Percentiles rank a stretch among this genome's conserved stretches.
Evolutionary conservation across 202 grass and related monocot species (phyloP).

Genomic region (Zoysia matrella): DNA sequence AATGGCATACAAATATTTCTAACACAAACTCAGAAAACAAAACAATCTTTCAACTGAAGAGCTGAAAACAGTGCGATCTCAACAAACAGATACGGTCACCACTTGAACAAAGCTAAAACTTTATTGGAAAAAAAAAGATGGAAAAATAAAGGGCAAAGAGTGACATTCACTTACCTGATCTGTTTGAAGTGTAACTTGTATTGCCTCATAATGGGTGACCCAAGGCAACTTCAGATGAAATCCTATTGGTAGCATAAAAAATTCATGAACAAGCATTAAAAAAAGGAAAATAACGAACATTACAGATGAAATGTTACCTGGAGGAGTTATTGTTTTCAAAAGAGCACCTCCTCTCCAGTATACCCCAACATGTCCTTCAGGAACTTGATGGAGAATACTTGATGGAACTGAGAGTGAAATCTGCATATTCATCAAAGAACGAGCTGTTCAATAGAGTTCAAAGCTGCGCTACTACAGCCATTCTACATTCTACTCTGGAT

Average conservation of each 20-base stretch:
- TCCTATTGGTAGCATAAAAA: slow-evolving; percentile 54
- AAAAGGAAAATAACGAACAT: slow-evolving; percentile 12
- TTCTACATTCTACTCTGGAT: background rate
- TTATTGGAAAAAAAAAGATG: slow-evolving; percentile 4
- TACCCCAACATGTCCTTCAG: slow-evolving; percentile 98
- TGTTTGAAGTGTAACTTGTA: slow-evolving; percentile 98
- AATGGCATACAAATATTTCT: slow-evolving; percentile 26
- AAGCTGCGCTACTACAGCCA: background rate
- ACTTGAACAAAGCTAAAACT: slow-evolving; percentile 25
- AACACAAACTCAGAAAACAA: background rate
- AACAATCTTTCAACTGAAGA: background rate
- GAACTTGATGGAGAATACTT: slow-evolving; percentile 90
- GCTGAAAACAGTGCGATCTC: slow-evolving; percentile 18
- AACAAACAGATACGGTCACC: background rate
- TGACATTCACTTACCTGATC: slow-evolving; percentile 71
- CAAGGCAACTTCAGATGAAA: slow-evolving; percentile 96
- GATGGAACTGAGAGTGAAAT: slow-evolving; percentile 62
- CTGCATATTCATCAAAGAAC: slow-evolving; percentile 52
- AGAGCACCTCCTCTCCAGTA: slow-evolving; percentile 99
- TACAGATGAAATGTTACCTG: slow-evolving; percentile 57
- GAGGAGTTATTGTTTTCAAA: slow-evolving; percentile 84
- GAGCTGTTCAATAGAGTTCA: slow-evolving; percentile 26
- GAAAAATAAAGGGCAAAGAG: slow-evolving; percentile 17
- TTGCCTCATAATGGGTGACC: slow-evolving; percentile 90
- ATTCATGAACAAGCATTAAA: slow-evolving; percentile 7